Evolutionary conservation across 2,329 filamentous ascomycete species (phyloP).

Genomic region (Zarea fungicola): DNA sequence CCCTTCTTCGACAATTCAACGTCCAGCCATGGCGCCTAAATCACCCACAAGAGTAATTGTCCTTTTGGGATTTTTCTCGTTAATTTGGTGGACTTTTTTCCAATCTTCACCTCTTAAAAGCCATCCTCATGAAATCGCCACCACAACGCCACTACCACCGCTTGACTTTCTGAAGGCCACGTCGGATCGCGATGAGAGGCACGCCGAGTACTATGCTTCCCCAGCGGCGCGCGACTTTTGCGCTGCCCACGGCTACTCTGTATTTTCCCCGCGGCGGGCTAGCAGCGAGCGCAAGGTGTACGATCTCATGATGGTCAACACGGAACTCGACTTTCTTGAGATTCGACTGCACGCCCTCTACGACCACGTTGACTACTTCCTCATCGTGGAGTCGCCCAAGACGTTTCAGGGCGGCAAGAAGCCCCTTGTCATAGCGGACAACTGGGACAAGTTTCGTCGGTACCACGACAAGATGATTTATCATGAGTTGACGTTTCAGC

Average conservation of each 20-base stretch:
- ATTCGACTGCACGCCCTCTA: conserved; percentile 56
- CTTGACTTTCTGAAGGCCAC: conserved; percentile 10
- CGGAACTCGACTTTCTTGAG: conserved; percentile 61
- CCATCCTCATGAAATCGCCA: not conserved
- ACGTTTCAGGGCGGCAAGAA: conserved; percentile 56
- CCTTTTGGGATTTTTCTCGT: not conserved
- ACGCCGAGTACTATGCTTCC: conserved; percentile 25
- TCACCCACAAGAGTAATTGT: not conserved
- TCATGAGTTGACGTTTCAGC: conserved; percentile 44
- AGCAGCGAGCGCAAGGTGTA: conserved; percentile 28
- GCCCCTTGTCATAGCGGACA: conserved; percentile 46
- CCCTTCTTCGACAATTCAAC: not conserved
- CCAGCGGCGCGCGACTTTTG: conserved; percentile 25
- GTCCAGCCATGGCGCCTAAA: not conserved
- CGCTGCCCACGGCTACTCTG: conserved; percentile 27
- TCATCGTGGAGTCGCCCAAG: conserved; percentile 53
- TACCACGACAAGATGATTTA: conserved; percentile 59
- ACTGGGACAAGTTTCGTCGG: conserved; percentile 44
- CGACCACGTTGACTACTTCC: conserved; percentile 57
- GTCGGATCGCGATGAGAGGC: conserved; percentile 5
- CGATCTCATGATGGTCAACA: conserved; percentile 58
- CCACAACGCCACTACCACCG: conserved; percentile 2
- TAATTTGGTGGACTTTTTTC: conserved; percentile 6
- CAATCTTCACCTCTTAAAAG: not conserved
- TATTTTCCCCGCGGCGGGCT: conserved; percentile 22